Evolutionary conservation across 208 protist genomes (phyloP).

Genomic region (Kentomonas sorsogonicus): DNA sequence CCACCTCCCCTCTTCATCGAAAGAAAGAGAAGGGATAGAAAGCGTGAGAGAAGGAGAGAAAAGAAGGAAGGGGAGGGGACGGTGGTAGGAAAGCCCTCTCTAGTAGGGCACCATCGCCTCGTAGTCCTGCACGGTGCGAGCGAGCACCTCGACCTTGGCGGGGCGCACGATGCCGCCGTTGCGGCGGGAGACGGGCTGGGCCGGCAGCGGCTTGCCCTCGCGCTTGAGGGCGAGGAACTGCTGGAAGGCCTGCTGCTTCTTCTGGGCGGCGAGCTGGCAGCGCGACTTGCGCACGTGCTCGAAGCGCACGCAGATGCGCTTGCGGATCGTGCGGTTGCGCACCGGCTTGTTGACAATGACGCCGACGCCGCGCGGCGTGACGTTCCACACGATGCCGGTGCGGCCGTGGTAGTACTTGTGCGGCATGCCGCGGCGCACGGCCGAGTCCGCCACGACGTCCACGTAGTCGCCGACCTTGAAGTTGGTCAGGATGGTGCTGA

Average conservation of each 20-base stretch:
- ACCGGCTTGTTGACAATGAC: conserved; percentile 99
- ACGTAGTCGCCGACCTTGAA: conserved; percentile 99
- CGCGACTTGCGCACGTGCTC: conserved; percentile 97
- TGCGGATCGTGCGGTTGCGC: conserved; percentile 96
- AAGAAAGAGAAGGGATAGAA: too few species aligned
- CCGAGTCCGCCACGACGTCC: conserved; percentile 96
- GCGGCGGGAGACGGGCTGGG: conserved; percentile 78
- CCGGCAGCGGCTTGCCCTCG: conserved; percentile 68
- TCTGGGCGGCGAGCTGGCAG: conserved; percentile 89
- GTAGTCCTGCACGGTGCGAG: conserved; percentile 28
- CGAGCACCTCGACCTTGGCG: conserved; percentile 25
- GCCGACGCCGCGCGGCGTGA: conserved; percentile 97
- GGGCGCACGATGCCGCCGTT: conserved; percentile 28
- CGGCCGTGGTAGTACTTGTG: conserved; percentile 99
- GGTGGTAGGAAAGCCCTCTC: not conserved
- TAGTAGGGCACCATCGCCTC: conserved; percentile 42
- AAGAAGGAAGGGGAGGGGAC: not conserved
- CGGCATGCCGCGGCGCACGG: conserved; percentile 99
- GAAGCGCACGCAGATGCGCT: conserved; percentile 99
- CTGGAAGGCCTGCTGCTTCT: conserved; percentile 76
- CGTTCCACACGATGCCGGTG: conserved; percentile 99
- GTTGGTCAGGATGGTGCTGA: conserved; percentile 95
- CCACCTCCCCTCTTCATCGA: too few species aligned
- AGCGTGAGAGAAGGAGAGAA: not conserved
- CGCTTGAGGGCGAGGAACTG: conserved; percentile 73